Evolutionary conservation across 345 rosid genomes (phyloP).

Genomic region (Eucalyptus lansdowneana): DNA sequence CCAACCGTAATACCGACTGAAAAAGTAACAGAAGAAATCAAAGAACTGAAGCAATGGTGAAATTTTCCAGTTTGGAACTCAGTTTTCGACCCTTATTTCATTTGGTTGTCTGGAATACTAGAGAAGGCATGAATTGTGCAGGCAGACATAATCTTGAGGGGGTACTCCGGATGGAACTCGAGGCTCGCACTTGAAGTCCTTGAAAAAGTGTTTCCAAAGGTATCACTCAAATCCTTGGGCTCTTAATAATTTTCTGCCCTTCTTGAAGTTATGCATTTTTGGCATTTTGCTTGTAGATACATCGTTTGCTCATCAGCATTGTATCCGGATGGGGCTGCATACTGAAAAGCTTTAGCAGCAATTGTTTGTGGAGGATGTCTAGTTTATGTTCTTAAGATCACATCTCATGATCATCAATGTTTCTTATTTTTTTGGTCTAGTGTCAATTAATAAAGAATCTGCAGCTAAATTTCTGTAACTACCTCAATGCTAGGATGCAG

Average conservation of each 20-base stretch:
- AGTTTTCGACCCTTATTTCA: neutral
- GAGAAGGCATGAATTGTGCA: neutral
- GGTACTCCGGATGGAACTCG: constrained; percentile 91
- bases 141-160: constrained; percentile 81
- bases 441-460: neutral
- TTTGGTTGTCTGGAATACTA: neutral
- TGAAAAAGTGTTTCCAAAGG: constrained; percentile 77
- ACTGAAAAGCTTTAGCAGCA: neutral
- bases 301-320: neutral
- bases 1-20: neutral
- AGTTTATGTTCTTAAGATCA: neutral
- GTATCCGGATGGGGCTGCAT: neutral
- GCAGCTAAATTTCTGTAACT: neutral
- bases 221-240: neutral
- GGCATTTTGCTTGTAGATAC: neutral
- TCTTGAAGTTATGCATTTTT: neutral
- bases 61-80: neutral
- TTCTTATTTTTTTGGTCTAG: neutral
- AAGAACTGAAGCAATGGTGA: neutral
- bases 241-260: neutral
- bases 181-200: constrained; percentile 60
- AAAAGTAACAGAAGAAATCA: neutral
- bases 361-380: neutral
- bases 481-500: constrained; percentile 30
- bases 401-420: neutral